These are phyloP conservation scores for Cladosporium sp. DNA, from an alignment of 2,329 filamentous ascomycete genomes.

Conservation along the genomic window DNA sequence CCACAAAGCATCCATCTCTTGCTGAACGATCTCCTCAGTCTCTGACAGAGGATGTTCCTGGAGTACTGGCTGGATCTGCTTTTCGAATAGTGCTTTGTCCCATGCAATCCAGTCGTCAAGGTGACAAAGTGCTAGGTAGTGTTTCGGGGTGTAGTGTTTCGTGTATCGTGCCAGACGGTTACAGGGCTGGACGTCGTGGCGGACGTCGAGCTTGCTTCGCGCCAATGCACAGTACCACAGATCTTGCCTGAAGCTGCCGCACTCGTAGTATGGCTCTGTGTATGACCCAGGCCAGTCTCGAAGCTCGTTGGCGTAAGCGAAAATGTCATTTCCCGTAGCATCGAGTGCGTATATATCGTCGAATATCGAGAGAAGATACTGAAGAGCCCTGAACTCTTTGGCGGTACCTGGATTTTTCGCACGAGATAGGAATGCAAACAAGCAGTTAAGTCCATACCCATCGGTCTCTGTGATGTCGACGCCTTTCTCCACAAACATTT, in stretches of 20 bases:
- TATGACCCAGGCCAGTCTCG: background rate
- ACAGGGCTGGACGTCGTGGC: background rate
- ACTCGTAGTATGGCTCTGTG: too few relatives aligned
- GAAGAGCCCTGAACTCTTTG: background rate
- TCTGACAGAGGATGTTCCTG: background rate
- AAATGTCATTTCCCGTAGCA: background rate
- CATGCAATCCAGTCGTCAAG: background rate
- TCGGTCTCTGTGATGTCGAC: background rate
- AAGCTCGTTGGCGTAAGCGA: background rate
- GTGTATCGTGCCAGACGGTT: background rate
- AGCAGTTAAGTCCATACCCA: background rate
- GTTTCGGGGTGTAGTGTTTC: background rate
- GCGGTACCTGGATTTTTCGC: background rate
- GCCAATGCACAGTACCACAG: background rate
- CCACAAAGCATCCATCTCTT: background rate
- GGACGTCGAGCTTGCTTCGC: background rate
- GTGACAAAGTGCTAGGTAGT: background rate
- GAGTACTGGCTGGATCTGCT: background rate
- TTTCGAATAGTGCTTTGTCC: background rate
- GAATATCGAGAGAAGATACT: background rate
- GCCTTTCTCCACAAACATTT: too few relatives aligned
- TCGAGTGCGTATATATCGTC: background rate
- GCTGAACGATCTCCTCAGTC: background rate
- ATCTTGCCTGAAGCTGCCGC: background rate
- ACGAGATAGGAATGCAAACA: background rate